phyloP scores from a whole-genome alignment of 2,329 filamentous ascomycete species.

The Penicillium sp. region DNA sequence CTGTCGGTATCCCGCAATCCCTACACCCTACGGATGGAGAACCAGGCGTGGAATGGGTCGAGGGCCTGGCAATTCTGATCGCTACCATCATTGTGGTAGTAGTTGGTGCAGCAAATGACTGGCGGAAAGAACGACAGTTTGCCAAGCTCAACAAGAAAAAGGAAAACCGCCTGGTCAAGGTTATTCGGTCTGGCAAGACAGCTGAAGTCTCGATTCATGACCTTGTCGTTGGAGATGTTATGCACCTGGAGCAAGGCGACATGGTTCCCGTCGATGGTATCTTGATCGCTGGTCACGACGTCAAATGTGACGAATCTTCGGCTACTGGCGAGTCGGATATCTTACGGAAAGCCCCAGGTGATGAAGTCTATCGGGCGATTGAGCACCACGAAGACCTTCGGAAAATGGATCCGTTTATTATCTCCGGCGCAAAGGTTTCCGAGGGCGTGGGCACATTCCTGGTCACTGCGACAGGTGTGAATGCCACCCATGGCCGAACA shows the following conservation, averaged over 20 bases:
- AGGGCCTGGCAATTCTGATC: constrained; percentile 76
- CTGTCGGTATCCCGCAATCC: constrained; percentile 73
- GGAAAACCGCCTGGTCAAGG: constrained; percentile 71
- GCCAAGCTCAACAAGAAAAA: constrained; percentile 79
- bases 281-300: constrained; percentile 64
- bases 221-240: constrained; percentile 70
- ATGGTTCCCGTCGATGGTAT: constrained; percentile 72
- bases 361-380: constrained; percentile 65
- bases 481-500: constrained; percentile 75
- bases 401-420: constrained; percentile 76
- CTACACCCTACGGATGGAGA: constrained; percentile 53
- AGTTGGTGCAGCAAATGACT: constrained; percentile 77
- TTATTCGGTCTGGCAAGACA: constrained; percentile 71
- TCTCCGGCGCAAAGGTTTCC: constrained; percentile 75
- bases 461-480: constrained; percentile 70
- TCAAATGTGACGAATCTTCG: constrained; percentile 72
- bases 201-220: constrained; percentile 70
- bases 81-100: constrained; percentile 74
- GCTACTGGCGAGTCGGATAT: constrained; percentile 75
- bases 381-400: constrained; percentile 59
- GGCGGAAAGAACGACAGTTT: constrained; percentile 79
- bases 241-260: constrained; percentile 72
- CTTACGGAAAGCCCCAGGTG: constrained; percentile 65
- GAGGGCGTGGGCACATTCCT: constrained; percentile 75
- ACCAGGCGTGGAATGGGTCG: constrained; percentile 73